Evolutionary conservation across 768 basidiomycete species (phyloP), one percentile per base, ranked within the genome.

Genomic region (Cantharellus anzutake): DNA sequence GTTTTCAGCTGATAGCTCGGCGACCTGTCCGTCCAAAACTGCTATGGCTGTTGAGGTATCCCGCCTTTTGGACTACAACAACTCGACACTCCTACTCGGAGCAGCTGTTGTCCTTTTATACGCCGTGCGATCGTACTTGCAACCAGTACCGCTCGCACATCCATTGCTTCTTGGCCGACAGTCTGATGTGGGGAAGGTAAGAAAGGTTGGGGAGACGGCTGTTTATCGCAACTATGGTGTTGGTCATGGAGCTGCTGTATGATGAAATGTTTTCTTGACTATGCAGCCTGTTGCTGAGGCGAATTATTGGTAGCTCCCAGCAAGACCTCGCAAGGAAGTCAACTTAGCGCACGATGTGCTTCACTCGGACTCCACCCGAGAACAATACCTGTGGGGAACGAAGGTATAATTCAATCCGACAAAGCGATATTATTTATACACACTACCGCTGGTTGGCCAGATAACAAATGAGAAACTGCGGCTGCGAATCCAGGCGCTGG

Each of bases 91-190:
- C 11, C 35, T 55, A 7, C 52, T 55, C 38, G 11, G 11, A 7
- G 14, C 52, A 11, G 11, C 38, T 37, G 35, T 55, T 7, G 38
- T 55, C 35, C 52, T 55, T 11, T 1, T 55, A 1, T 55, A 55
- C 52, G 38, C 52, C 52, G 11, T 55, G 14, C 11, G 52, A 11
- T 11, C 52, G 11, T 55, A 55, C 51, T 16, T 62, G 20, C 16
- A 59, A 44, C 60, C 65, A 38, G 48, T 55, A 40, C 57, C 63
- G 42, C 78, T 93, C 50, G 90, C 93, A 0, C 92, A 96, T 66
- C 92, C 92, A n/a, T 85, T 97, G 64, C 76, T 94, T 4, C 78
- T 97, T 1, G 91, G 92, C 4, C 75, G 90, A 56, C 92, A 97
- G 75, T 89, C 88, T 65, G 93, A 96, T 69, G 84, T 84, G 37